Conservation (phyloP, 768 basidiomycete species). For the Tulasnella sp. region DNA sequence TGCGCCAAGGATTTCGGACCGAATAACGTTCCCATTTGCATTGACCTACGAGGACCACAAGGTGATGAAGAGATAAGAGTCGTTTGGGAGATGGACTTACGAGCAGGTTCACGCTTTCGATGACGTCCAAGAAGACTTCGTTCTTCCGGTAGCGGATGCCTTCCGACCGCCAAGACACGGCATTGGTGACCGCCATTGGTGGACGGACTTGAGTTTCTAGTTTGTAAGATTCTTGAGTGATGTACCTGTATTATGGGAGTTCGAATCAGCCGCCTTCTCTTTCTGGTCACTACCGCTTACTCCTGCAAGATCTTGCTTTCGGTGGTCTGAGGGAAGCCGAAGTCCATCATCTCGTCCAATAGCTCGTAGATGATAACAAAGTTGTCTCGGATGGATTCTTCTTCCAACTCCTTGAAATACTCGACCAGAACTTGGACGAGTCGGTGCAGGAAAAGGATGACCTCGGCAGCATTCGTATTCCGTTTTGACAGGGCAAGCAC, state of each 20-base stretch:
- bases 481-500: constrained; percentile 94
- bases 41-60: constrained; percentile 66
- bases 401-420: constrained; percentile 99
- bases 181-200: constrained; percentile 96
- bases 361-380: constrained; percentile 99
- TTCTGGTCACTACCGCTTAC: constrained; percentile 41
- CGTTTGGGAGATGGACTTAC: constrained; percentile 46
- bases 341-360: constrained; percentile 99
- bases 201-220: constrained; percentile 89
- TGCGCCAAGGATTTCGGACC: constrained; percentile 96
- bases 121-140: constrained; percentile 97
- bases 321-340: constrained; percentile 97
- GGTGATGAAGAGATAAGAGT: background rate
- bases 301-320: constrained; percentile 99
- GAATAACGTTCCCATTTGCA: constrained; percentile 91
- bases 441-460: constrained; percentile 93
- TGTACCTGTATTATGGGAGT: constrained; percentile 56
- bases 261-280: background rate
- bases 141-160: constrained; percentile 98
- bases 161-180: constrained; percentile 97
- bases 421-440: constrained; percentile 86
- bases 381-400: constrained; percentile 98
- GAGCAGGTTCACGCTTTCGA: constrained; percentile 94
- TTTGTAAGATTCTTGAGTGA: constrained; percentile 97
- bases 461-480: constrained; percentile 92